Evolutionary conservation across 306 rosid genomes (phyloP), one percentile per base, ranked within the genome.

Genomic region (Arachis stenosperma): DNA sequence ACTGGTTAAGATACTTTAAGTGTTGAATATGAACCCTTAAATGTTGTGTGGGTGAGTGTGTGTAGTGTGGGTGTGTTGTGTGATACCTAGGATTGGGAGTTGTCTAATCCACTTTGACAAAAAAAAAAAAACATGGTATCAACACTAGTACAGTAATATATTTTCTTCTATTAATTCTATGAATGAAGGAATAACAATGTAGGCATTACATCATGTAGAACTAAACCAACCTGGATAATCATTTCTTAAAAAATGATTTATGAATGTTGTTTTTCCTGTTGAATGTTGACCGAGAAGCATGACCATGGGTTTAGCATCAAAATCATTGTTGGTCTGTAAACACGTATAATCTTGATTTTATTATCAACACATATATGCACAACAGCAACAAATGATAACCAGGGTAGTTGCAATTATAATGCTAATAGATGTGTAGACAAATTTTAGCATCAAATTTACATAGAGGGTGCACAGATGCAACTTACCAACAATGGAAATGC

Each of bases 271-370:
- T 76, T 94, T 94, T 50, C 99, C 99, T 0, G 99, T 94, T 50
- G 99, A 94, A 84, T 94, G 91, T 76, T 94, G 99, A 64, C 99
- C 97, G 82, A 91, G 88, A 78, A 94, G 92, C 97, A 91, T 91
- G 65, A 94, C 87, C 97, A 94, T 91, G 27, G 99, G 99, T 79
- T 94, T 94, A n/a, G 99, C 95, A 84, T 94, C 99, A 84, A 94
- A 91, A 65, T 89, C 96, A 77, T 90, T 89, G 73, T 68, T 79
- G 22, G 89, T 83, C 97, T 94, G 84, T 82, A 74, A 83, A 33
- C 61, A 86, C 7, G 39, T 48, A 68, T 33, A 64, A 11, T 40
- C 17, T 9, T 46, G 17, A 15, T 9, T 8, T 57, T 80, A 69
- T 42, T 33, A 78, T 37, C 64, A 70, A 12, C 55, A 2, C 36